Base-by-base conservation (phyloP, 805 yeast genomes). In the Yamadazyma takamatsuzukensis region DNA sequence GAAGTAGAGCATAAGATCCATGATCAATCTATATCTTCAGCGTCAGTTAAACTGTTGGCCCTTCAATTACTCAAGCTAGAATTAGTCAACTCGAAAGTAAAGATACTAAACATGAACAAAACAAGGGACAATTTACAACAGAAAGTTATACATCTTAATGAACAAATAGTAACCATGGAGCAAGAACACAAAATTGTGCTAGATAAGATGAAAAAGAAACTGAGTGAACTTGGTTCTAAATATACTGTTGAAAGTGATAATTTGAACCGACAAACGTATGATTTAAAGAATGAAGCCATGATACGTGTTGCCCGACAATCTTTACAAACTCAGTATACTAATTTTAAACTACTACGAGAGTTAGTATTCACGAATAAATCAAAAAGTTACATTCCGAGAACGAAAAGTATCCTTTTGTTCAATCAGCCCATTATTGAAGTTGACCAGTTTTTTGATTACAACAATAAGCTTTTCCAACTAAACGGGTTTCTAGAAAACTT, bases 1-100 rank as follows among this genome's bases (percentile, higher is more conserved):
- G n/a, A n/a, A n/a, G n/a, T n/a, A n/a, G n/a, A n/a, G n/a, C n/a
- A n/a, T n/a, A n/a, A n/a, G 27, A 24, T 9, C 14, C 14, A 7
- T 12, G 8, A 12, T 10, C 22, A n/a, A 11, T 27, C 13, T 3
- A 6, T 30, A 13, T 26, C 28, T 14, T 29, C 36, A 15, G 16
- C 31, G 17, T 43, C 56, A 15, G 46, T 61, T 3, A 48, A 52
- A 13, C 33, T 44, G 11, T 38, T 65, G 7, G 47, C 62, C 2
- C 35, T 56, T 4, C 65, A 60, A 30, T 45, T 65, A 25, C 49
- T 53, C 21, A 62, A 56, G 37, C 44, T 61, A 11, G 53, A 54
- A 23, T 23, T 39, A 3, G 27, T 39, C 11, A 39, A 42, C 32
- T 18, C 45, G 4, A 41, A 44, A n/a, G 28, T 48, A n/a, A 37